A percentile compares a stretch with the other conserved stretches of the same genome.
These are phyloP conservation scores for Zymoseptoria tritici DNA, from an alignment of 2,329 filamentous ascomycete genomes.

Conservation along the genomic window DNA sequence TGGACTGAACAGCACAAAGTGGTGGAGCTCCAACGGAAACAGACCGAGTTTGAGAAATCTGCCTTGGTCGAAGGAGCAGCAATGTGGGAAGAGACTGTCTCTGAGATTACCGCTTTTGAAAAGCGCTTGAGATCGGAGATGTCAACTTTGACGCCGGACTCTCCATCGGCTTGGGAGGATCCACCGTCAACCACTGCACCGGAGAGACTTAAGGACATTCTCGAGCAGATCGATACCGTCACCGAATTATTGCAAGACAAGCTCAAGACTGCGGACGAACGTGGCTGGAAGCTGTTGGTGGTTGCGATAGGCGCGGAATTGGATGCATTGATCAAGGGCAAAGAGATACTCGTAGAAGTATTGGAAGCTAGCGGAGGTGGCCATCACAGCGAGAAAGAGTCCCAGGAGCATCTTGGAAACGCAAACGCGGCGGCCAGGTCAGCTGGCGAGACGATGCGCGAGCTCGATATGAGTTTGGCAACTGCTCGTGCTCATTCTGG, in stretches of 20 bases:
- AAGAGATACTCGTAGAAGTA: conserved; percentile 45
- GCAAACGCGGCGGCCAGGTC: neutral
- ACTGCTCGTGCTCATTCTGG: conserved; percentile 16
- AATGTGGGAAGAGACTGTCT: conserved; percentile 58
- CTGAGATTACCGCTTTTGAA: conserved; percentile 58
- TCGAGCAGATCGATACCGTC: conserved; percentile 51
- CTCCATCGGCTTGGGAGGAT: conserved; percentile 26
- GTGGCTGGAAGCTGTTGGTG: conserved; percentile 66
- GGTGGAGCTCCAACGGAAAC: conserved; percentile 48
- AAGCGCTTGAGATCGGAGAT: conserved; percentile 52
- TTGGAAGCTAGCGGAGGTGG: conserved; percentile 16
- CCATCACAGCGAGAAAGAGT: conserved; percentile 3
- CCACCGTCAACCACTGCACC: conserved; percentile 14
- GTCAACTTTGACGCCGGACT: conserved; percentile 27
- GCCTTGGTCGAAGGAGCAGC: conserved; percentile 61
- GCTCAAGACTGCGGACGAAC: conserved; percentile 49
- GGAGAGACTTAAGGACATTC: conserved; percentile 29
- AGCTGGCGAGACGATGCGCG: conserved; percentile 22
- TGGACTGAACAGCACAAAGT: conserved; percentile 58
- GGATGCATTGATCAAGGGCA: conserved; percentile 57
- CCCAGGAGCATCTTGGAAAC: conserved; percentile 7
- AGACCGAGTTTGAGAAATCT: conserved; percentile 53
- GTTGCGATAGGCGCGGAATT: conserved; percentile 69
- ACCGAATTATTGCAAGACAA: conserved; percentile 50
- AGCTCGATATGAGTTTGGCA: conserved; percentile 29